These are phyloP conservation scores for Tillandsia fasciculata DNA, from an alignment of 176 grass and related monocot genomes.

Conservation along the genomic window DNA sequence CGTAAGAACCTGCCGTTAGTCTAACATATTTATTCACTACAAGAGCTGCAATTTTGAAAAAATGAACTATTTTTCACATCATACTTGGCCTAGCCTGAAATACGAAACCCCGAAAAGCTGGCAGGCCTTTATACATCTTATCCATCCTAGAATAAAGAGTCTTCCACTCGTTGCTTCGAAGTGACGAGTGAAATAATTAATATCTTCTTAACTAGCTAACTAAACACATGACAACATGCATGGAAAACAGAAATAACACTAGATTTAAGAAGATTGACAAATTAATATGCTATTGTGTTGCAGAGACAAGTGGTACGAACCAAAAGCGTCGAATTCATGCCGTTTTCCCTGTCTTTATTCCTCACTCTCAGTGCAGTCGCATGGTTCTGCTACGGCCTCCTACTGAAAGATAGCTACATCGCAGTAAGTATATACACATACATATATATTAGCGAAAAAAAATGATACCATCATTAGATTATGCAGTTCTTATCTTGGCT, in stretches of 20 bases:
- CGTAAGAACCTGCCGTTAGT: constrained; percentile 30
- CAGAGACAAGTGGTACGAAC: constrained; percentile 77
- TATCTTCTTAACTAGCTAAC: too few relatives aligned
- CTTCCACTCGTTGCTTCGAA: too few relatives aligned
- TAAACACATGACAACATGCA: too few relatives aligned
- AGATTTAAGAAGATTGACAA: not conserved
- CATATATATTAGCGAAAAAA: too few relatives aligned
- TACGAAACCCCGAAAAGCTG: too few relatives aligned
- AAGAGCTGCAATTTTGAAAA: not conserved
- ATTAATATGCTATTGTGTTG: not conserved
- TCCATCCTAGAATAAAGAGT: too few relatives aligned
- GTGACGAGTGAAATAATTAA: too few relatives aligned
- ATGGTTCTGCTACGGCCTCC: constrained; percentile 83
- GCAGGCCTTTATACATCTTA: too few relatives aligned
- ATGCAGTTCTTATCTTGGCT: not conserved
- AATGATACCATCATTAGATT: not conserved
- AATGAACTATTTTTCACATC: too few relatives aligned
- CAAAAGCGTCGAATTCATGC: constrained; percentile 90
- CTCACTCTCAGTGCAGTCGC: constrained; percentile 74
- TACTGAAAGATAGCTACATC: constrained; percentile 44
- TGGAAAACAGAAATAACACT: too few relatives aligned
- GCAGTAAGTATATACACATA: constrained; percentile 30
- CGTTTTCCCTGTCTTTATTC: constrained; percentile 71
- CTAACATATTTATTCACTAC: not conserved
- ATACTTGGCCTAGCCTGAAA: too few relatives aligned